These are phyloP conservation scores for Ustilago esculenta DNA, from an alignment of 1,284 basidiomycete species.

Conservation along the genomic window DNA sequence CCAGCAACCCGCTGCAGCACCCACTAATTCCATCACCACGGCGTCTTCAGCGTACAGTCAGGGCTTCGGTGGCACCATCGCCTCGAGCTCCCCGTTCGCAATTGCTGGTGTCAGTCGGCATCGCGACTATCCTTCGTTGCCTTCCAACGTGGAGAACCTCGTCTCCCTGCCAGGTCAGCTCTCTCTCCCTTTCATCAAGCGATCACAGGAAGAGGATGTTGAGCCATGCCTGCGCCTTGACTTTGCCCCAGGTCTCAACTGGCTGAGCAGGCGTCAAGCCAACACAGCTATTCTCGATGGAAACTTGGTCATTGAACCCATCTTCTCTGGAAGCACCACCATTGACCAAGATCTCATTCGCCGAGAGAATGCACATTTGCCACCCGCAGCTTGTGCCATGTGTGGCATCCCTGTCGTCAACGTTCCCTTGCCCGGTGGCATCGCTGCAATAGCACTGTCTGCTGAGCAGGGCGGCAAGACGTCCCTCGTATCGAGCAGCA, in stretches of 20 bases:
- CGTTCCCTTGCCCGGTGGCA: slow-evolving; percentile 53
- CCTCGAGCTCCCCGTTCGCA: slow-evolving; percentile 45
- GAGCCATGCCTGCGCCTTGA: slow-evolving; percentile 93
- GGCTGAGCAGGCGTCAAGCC: slow-evolving; percentile 88
- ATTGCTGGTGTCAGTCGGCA: slow-evolving; percentile 73
- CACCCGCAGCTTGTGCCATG: slow-evolving; percentile 61
- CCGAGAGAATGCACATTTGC: slow-evolving; percentile 46
- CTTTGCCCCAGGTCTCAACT: slow-evolving; percentile 90
- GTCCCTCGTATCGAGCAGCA: slow-evolving; percentile 34
- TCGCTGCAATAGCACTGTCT: slow-evolving; percentile 29
- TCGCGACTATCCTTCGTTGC: slow-evolving; percentile 73
- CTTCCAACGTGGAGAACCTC: slow-evolving; percentile 58
- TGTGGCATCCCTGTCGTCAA: slow-evolving; percentile 62
- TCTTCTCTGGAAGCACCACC: slow-evolving; percentile 69
- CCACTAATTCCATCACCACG: slow-evolving; percentile 18
- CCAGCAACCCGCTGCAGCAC: slow-evolving; percentile 6
- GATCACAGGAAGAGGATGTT: slow-evolving; percentile 86
- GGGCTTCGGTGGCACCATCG: slow-evolving; percentile 16
- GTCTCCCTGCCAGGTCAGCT: slow-evolving; percentile 66
- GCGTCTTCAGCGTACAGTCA: slow-evolving; percentile 47
- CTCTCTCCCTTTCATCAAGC: slow-evolving; percentile 82
- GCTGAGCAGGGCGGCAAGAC: slow-evolving; percentile 39
- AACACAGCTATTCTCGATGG: slow-evolving; percentile 85
- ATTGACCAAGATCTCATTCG: slow-evolving; percentile 57
- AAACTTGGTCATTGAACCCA: slow-evolving; percentile 89